These are phyloP conservation scores for Penicillium sumatraense DNA, from an alignment of 2,329 filamentous ascomycete species.

Conservation along the genomic window DNA sequence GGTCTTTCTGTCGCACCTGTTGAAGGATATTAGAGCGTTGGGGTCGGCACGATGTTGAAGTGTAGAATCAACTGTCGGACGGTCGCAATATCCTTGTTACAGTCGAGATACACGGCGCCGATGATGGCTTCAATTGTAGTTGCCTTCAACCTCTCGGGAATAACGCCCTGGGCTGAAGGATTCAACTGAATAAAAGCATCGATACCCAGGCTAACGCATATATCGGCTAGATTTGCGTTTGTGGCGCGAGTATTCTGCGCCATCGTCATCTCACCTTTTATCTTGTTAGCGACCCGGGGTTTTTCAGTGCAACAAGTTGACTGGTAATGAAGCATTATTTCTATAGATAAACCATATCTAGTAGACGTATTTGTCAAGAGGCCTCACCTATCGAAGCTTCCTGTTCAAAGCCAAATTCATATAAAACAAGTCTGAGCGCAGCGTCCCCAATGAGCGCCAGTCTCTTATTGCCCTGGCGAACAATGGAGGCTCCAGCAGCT, in stretches of 20 bases:
- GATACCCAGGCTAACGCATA: too few species aligned
- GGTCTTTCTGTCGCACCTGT: background rate
- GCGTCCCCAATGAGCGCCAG: background rate
- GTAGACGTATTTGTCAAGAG: too few species aligned
- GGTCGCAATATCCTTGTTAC: background rate
- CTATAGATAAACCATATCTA: background rate
- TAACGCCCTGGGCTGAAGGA: background rate
- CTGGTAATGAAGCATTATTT: background rate
- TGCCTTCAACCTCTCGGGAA: background rate
- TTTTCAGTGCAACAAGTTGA: too few species aligned
- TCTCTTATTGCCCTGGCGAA: background rate
- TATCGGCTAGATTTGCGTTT: too few species aligned
- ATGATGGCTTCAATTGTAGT: background rate
- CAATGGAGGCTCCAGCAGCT: background rate
- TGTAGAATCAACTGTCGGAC: background rate
- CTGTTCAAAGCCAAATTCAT: background rate
- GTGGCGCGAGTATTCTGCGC: too few species aligned
- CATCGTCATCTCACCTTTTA: too few species aligned
- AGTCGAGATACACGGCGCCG: background rate
- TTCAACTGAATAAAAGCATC: background rate
- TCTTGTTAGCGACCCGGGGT: too few species aligned
- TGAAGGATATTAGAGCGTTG: background rate
- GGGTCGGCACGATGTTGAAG: background rate
- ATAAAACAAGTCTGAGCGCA: background rate
- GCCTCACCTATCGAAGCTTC: background rate